Percentiles rank a stretch among this genome's conserved stretches.
These are phyloP conservation scores for Ogataea kodamae DNA, from an alignment of 805 yeast genomes.

Conservation along the genomic window DNA sequence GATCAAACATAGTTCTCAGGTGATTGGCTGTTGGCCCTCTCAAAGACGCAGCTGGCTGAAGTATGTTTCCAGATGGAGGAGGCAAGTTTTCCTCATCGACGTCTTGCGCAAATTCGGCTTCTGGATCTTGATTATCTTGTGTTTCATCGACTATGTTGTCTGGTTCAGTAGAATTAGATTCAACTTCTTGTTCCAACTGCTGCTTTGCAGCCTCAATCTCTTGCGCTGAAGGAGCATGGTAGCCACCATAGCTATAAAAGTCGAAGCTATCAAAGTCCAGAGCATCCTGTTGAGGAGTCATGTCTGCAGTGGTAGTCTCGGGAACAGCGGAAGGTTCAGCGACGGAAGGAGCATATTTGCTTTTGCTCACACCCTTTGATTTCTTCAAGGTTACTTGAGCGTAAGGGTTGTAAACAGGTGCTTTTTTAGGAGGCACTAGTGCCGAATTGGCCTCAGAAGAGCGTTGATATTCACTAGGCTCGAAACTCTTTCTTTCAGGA, in stretches of 20 bases:
- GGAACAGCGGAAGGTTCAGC: constrained; percentile 6
- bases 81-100: constrained; percentile 18
- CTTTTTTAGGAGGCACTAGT: constrained; percentile 1
- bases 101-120: constrained; percentile 4
- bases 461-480: too few species aligned
- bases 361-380: constrained; percentile 5
- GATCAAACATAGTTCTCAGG: constrained; percentile 28
- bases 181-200: constrained; percentile 4
- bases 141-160: constrained; percentile 1
- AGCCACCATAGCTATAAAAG: constrained; percentile 34
- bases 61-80: constrained; percentile 19
- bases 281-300: constrained; percentile 13
- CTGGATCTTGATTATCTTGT: background rate
- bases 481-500: too few species aligned
- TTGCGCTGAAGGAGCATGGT: constrained; percentile 23
- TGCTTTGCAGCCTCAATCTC: constrained; percentile 7
- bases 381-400: constrained; percentile 16
- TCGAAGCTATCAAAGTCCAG: constrained; percentile 22
- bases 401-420: constrained; percentile 22
- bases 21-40: constrained; percentile 17
- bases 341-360: constrained; percentile 14
- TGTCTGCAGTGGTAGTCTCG: constrained; percentile 3
- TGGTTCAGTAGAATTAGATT: constrained; percentile 4
- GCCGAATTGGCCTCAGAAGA: too few species aligned
- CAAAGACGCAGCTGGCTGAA: constrained; percentile 19